phyloP scores from a whole-genome alignment of 805 yeast species.

The Torulaspora maleeae region DNA sequence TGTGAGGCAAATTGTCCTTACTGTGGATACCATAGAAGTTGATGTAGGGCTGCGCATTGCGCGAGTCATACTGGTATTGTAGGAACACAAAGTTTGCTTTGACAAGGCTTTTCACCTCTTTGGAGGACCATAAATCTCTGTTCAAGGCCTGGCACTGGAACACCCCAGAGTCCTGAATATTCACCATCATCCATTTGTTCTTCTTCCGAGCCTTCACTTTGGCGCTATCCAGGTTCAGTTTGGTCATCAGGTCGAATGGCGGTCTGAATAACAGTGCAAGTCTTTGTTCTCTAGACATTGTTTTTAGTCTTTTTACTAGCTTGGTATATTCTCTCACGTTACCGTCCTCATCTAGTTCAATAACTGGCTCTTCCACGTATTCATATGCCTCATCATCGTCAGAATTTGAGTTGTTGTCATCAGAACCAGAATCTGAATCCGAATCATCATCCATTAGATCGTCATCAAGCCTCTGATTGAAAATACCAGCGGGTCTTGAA shows the following conservation, averaged over 20 bases:
- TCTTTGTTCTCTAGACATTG: constrained; percentile 41
- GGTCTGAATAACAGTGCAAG: constrained; percentile 84
- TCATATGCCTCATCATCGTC: constrained; percentile 37
- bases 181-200: constrained; percentile 78
- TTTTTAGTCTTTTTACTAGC: constrained; percentile 26
- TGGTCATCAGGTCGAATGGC: constrained; percentile 83
- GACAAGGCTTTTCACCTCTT: constrained; percentile 58
- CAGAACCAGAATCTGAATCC: constrained; percentile 39
- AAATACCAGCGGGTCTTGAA: constrained; percentile 34
- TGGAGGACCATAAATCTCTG: constrained; percentile 87
- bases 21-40: constrained; percentile 66
- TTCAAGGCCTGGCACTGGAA: constrained; percentile 86
- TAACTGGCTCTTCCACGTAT: constrained; percentile 32
- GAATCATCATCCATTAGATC: constrained; percentile 18
- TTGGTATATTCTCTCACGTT: constrained; percentile 34
- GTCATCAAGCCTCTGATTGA: constrained; percentile 35
- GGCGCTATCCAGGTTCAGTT: constrained; percentile 66
- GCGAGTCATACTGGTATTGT: constrained; percentile 78
- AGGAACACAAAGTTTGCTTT: constrained; percentile 69
- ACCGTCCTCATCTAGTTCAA: constrained; percentile 37
- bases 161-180: constrained; percentile 80
- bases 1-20: constrained; percentile 61
- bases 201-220: constrained; percentile 54
- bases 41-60: constrained; percentile 63
- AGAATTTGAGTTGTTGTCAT: constrained; percentile 32